Percentiles rank a stretch among this genome's conserved stretches.
phyloP scores from a whole-genome alignment of 768 basidiomycete species.

The Piloderma croceum region DNA sequence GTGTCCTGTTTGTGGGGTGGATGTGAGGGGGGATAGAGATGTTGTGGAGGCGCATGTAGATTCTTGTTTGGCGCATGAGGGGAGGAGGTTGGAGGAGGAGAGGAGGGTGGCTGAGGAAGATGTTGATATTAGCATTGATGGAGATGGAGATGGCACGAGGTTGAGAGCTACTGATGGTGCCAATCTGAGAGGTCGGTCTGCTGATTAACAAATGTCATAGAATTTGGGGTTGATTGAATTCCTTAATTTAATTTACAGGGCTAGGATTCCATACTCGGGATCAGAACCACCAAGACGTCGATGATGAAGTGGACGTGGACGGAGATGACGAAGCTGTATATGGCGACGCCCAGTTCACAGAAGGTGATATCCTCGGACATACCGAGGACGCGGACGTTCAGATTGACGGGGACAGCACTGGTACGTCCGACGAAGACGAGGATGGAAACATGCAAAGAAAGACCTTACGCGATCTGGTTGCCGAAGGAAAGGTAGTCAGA shows the following conservation, averaged over 20 bases:
- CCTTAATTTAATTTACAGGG: slow-evolving; percentile 33
- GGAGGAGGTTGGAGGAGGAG: slow-evolving; percentile 23
- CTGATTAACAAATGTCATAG: slow-evolving; percentile 16
- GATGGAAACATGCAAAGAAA: slow-evolving; percentile 20
- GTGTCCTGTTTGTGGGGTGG: slow-evolving; percentile 67
- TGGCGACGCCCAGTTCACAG: slow-evolving; percentile 72
- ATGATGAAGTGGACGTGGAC: slow-evolving; percentile 77
- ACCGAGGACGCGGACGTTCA: slow-evolving; percentile 40
- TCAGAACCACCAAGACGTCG: slow-evolving; percentile 53
- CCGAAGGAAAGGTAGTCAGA: slow-evolving; percentile 39
- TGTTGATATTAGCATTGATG: slow-evolving; percentile 35
- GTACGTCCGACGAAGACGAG: slow-evolving; percentile 19
- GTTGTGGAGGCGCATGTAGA: slow-evolving; percentile 80
- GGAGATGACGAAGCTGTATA: slow-evolving; percentile 66
- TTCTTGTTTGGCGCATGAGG: slow-evolving; percentile 62
- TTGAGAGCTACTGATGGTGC: slow-evolving; percentile 29
- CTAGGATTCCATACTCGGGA: slow-evolving; percentile 68
- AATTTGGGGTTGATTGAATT: slow-evolving; percentile 1
- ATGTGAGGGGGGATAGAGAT: slow-evolving; percentile 61
- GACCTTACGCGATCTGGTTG: slow-evolving; percentile 49
- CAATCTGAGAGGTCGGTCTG: slow-evolving; percentile 32
- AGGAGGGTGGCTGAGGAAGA: slow-evolving; percentile 27
- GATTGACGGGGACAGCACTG: slow-evolving; percentile 33
- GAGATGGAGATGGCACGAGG: slow-evolving; percentile 42
- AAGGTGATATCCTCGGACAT: slow-evolving; percentile 55